A percentile compares a stretch with the other conserved stretches of the same genome.
Conservation (phyloP, 2,329 filamentous ascomycete species). For the Talaromyces sp. region DNA sequence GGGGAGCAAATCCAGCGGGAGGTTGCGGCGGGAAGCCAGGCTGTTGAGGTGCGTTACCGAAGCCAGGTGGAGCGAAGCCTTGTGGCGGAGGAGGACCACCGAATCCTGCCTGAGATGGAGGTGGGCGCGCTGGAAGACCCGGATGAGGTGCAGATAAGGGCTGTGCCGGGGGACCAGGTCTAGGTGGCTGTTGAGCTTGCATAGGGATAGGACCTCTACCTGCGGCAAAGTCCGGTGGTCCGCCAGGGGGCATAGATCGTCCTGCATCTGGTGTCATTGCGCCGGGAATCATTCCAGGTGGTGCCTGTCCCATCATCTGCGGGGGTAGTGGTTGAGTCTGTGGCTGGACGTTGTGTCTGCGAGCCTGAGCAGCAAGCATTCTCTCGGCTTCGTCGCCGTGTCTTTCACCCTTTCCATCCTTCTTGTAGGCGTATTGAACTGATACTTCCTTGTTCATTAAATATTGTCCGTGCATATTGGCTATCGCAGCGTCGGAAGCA, state of each 20-base stretch:
- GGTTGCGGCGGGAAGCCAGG: slow-evolving; percentile 32
- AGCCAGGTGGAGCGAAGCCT: slow-evolving; percentile 40
- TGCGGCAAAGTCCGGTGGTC: slow-evolving; percentile 33
- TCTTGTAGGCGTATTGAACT: slow-evolving; percentile 98
- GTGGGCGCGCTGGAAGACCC: slow-evolving; percentile 65
- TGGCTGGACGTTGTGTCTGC: slow-evolving; percentile 87
- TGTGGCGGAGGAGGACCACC: slow-evolving; percentile 52
- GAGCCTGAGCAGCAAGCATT: slow-evolving; percentile 84
- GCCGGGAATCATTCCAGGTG: slow-evolving; percentile 41
- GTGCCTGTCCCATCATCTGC: slow-evolving; percentile 58
- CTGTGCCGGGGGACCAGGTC: slow-evolving; percentile 51
- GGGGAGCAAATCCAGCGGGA: slow-evolving; percentile 49
- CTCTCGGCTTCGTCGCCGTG: slow-evolving; percentile 94
- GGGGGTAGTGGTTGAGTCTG: slow-evolving; percentile 72
- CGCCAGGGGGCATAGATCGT: slow-evolving; percentile 30
- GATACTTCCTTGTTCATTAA: slow-evolving; percentile 95
- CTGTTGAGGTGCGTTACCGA: slow-evolving; percentile 32
- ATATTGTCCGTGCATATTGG: slow-evolving; percentile 93
- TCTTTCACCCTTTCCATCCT: slow-evolving; percentile 93
- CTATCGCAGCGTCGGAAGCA: slow-evolving; percentile 83
- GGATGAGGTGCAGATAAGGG: slow-evolving; percentile 47
- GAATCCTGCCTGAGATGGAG: slow-evolving; percentile 64
- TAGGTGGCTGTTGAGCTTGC: slow-evolving; percentile 45
- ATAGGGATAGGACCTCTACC: slow-evolving; percentile 43
- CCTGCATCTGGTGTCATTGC: slow-evolving; percentile 44